Evolutionary conservation across 805 yeast species (phyloP).

Genomic region (Ogataea pignaliae): DNA sequence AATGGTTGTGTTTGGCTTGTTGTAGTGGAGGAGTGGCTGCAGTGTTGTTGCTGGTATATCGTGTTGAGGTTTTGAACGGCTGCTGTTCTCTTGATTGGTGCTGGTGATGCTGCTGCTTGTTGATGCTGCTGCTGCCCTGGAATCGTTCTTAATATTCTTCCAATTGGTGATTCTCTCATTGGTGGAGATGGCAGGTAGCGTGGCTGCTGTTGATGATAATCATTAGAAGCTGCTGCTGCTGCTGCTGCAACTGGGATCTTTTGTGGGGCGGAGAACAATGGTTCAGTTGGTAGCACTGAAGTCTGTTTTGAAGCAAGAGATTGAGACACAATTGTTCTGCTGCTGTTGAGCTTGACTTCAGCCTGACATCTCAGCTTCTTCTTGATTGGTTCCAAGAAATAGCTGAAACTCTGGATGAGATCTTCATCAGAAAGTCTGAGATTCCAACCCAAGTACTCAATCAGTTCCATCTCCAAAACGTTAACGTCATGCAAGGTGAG

Average conservation of each 20-base stretch:
- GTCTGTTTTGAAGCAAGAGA: slow-evolving; percentile 3
- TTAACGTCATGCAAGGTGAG: slow-evolving; percentile 76
- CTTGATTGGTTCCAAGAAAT: slow-evolving; percentile 75
- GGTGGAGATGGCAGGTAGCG: slow-evolving; percentile 11
- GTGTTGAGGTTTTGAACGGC: slow-evolving; percentile 11
- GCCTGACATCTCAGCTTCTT: slow-evolving; percentile 32
- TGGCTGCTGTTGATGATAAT: slow-evolving; percentile 5
- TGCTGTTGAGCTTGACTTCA: slow-evolving; percentile 8
- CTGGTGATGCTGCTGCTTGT: background rate
- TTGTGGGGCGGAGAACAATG: slow-evolving; percentile 9
- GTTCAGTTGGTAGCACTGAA: slow-evolving; percentile 7
- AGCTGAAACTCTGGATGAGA: slow-evolving; percentile 61
- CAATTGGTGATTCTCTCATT: slow-evolving; percentile 3
- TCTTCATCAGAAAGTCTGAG: slow-evolving; percentile 68
- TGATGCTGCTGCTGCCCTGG: too few relatives aligned
- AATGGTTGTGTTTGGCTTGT: slow-evolving; percentile 5
- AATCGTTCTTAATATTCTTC: too few relatives aligned
- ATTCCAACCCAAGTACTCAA: slow-evolving; percentile 82
- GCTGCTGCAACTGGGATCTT: slow-evolving; percentile 1
- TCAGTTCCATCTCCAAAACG: slow-evolving; percentile 84
- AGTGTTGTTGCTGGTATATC: slow-evolving; percentile 10
- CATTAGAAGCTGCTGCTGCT: background rate
- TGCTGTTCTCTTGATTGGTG: slow-evolving; percentile 9
- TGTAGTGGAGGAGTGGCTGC: background rate
- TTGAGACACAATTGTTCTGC: background rate